Evolutionary conservation across 371 early-diverging fungal genomes (phyloP).

Genomic region (Nosema muscidifuracis): DNA sequence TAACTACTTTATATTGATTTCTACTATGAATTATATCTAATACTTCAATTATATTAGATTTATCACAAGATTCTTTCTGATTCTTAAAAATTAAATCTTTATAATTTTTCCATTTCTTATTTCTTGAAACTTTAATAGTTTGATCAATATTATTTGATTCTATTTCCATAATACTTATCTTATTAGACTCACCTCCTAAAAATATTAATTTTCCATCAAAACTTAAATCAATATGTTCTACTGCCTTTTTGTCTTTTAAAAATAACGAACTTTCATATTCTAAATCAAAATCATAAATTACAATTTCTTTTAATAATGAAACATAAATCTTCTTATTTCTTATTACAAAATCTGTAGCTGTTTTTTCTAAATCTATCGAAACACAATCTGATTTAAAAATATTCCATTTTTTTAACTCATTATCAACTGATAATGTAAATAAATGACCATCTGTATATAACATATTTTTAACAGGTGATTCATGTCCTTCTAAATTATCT

Average conservation of each 20-base stretch:
- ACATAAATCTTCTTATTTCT: slow-evolving; percentile 27
- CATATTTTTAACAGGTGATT: slow-evolving; percentile 26
- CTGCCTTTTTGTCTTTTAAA: slow-evolving; percentile 16
- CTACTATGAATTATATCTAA: slow-evolving; percentile 27
- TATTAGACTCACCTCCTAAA: slow-evolving; percentile 43
- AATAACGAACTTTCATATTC: slow-evolving; percentile 27
- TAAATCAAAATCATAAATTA: slow-evolving; percentile 39
- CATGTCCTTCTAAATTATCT: slow-evolving; percentile 38
- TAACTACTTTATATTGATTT: slow-evolving; percentile 18
- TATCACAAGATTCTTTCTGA: slow-evolving; percentile 26
- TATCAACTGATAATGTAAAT: slow-evolving; percentile 36
- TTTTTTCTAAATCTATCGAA: slow-evolving; percentile 24
- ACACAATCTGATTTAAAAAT: slow-evolving; percentile 5
- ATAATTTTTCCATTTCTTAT: slow-evolving; percentile 52
- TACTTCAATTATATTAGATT: slow-evolving; percentile 41
- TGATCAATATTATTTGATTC: slow-evolving; percentile 25
- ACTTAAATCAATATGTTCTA: slow-evolving; percentile 32
- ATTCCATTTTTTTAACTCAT: slow-evolving; percentile 38
- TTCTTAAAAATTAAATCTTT: slow-evolving; percentile 33
- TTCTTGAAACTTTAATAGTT: slow-evolving; percentile 29
- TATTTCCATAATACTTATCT: slow-evolving; percentile 30
- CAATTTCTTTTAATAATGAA: slow-evolving; percentile 24
- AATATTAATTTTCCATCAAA: slow-evolving; percentile 32
- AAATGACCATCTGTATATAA: slow-evolving; percentile 22
- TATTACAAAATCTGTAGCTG: slow-evolving; percentile 20